Evolutionary conservation across 768 basidiomycete genomes (phyloP).

Genomic region (Trametes sanguinea): DNA sequence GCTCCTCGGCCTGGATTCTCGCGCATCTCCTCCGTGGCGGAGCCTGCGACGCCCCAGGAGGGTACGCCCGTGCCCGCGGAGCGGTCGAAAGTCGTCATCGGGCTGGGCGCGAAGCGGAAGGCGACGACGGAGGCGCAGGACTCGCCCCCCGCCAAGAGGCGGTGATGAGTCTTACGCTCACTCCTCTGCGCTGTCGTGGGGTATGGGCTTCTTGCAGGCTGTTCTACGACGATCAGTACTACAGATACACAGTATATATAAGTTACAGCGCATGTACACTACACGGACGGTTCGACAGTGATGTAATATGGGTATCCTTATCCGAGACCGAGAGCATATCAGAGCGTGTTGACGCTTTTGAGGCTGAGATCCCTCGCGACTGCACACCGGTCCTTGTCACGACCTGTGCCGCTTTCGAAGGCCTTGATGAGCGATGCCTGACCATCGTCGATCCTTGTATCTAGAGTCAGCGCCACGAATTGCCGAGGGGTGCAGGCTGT

Average conservation of each 20-base stretch:
- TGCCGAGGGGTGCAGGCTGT: not conserved
- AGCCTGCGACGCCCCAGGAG: conserved; percentile 44
- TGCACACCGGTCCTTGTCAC: conserved; percentile 73
- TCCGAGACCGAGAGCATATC: not conserved
- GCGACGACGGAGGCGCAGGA: conserved; percentile 69
- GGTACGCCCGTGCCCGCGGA: conserved; percentile 65
- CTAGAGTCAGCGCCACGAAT: too few species aligned
- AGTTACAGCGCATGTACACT: conserved; percentile 23
- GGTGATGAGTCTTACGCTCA: conserved; percentile 8
- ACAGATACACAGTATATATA: conserved; percentile 20
- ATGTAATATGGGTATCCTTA: conserved; percentile 11
- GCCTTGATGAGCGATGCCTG: conserved; percentile 75
- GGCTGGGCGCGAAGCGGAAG: conserved; percentile 79
- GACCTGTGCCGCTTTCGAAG: conserved; percentile 67
- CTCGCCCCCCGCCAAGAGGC: conserved; percentile 64
- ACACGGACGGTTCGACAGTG: conserved; percentile 17
- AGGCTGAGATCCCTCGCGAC: conserved; percentile 77
- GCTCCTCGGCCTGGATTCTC: conserved; percentile 76
- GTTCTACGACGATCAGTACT: not conserved
- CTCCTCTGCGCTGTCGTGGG: not conserved
- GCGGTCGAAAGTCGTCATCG: conserved; percentile 74
- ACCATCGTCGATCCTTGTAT: conserved; percentile 77
- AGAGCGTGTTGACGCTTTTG: conserved; percentile 68
- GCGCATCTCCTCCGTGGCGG: conserved; percentile 61
- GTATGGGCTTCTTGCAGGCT: not conserved